These are phyloP conservation scores for Fusarium sp. DNA, from an alignment of 2,329 filamentous ascomycete species.

Conservation along the genomic window DNA sequence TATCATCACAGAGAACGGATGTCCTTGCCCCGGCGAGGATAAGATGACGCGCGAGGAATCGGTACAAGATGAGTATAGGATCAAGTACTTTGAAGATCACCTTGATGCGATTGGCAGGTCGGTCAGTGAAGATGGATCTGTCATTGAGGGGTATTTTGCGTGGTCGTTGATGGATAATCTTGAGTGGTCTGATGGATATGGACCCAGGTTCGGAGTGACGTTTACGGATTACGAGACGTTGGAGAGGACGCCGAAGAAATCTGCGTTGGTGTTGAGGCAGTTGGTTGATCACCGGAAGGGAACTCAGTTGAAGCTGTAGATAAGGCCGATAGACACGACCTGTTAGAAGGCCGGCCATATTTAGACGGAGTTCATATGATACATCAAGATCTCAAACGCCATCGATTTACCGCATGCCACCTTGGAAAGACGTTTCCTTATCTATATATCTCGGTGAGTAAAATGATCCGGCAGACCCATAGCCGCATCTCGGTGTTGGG, in stretches of 20 bases:
- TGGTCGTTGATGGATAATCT: constrained; percentile 34
- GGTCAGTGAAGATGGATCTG: constrained; percentile 12
- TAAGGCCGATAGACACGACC: background rate
- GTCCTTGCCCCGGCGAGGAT: constrained; percentile 23
- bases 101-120: constrained; percentile 46
- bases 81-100: constrained; percentile 49
- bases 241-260: constrained; percentile 26
- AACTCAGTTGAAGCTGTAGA: background rate
- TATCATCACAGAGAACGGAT: constrained; percentile 24
- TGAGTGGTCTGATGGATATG: constrained; percentile 28
- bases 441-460: background rate
- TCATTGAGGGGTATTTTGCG: constrained; percentile 20
- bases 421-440: background rate
- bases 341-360: no score
- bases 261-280: background rate
- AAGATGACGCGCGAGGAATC: constrained; percentile 42
- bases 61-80: constrained; percentile 48
- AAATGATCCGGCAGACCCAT: background rate
- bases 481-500: background rate
- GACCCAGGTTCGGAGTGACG: constrained; percentile 21
- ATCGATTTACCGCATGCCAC: no score
- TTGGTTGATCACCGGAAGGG: background rate
- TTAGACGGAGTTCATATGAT: fast-evolving
- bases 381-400: no score
- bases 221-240: constrained; percentile 26